phyloP scores from a whole-genome alignment of 2,329 filamentous ascomycete species.

The Apiospora pterosperma region DNA sequence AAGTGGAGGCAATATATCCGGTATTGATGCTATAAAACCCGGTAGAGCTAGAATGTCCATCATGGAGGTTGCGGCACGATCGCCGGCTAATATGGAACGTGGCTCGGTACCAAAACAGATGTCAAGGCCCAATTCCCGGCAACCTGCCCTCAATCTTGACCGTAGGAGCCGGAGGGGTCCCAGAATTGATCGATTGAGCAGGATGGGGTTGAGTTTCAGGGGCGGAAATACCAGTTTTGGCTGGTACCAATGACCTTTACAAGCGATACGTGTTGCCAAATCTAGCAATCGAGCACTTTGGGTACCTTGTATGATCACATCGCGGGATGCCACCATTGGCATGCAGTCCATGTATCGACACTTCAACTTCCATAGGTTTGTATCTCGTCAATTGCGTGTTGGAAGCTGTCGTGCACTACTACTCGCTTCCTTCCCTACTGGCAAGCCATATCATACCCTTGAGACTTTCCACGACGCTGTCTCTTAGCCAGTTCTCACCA shows the following conservation, averaged over 20 bases:
- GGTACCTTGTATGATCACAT: slow-evolving; percentile 38
- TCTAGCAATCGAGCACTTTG: too few species aligned
- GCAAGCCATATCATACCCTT: slow-evolving; percentile 54
- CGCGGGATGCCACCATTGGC: slow-evolving; percentile 23
- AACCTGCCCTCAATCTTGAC: background rate
- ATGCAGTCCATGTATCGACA: background rate
- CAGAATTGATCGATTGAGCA: background rate
- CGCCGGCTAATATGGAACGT: background rate
- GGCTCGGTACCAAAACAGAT: background rate
- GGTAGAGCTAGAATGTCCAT: background rate
- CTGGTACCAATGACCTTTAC: slow-evolving; percentile 34
- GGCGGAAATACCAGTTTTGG: slow-evolving; percentile 33
- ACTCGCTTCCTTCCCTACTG: slow-evolving; percentile 29
- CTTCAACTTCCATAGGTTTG: background rate
- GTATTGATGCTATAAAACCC: background rate
- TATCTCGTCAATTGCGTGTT: background rate
- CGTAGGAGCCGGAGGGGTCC: background rate
- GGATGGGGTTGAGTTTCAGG: slow-evolving; percentile 28
- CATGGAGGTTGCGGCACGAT: background rate
- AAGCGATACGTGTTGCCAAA: slow-evolving; percentile 26
- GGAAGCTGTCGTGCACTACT: background rate
- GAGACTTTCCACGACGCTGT: slow-evolving; percentile 51
- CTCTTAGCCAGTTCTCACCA: slow-evolving; percentile 51
- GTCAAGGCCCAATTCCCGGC: background rate
- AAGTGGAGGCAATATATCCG: background rate